Base-by-base conservation (phyloP, 1,139 yeast genomes). In the Casaregolazyma suthepensis region DNA sequence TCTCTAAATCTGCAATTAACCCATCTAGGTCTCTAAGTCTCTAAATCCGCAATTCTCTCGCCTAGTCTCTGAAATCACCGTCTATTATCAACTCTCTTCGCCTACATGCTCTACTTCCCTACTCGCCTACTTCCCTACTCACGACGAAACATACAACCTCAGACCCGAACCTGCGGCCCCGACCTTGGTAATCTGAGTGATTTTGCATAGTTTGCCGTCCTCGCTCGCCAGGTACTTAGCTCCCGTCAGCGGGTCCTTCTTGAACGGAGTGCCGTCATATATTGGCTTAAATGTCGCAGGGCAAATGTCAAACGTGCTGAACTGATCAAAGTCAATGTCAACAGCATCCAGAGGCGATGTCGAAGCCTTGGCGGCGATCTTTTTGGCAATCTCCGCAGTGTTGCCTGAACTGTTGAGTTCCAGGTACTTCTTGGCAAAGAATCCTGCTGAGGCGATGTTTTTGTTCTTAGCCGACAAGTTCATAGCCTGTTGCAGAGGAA, bases 121-220 rank as follows among this genome's bases (percentile, higher is more conserved):
- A 7, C 26, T 18, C 44, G 23, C 9, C 23, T 6, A 42, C 44
- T 15, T 12, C 15, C 43, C 43, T 38, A 6, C 19, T 20, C 15
- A 19, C 23, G 15, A n/a, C 22, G 44, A 52, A 12, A 42, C 54
- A 52, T 38, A 49, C 22, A 58, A 53, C 22, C 94, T 82, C 65
- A 91, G 79, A 20, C 99, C 99, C 29, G 96, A 86, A n/a, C 96
- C 95, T 26, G 94, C 87, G n/a, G 90, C 89, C 23, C 99, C 99
- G 59, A 94, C 82, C 52, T 79, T 75, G 6, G 97, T 86, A 59
- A 94, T 76, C 47, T 77, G 72, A 5, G 97, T 87, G 58, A 94
- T 83, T 53, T 73, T 75, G 72, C 96, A 93, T 45, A 89, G 65
- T 61, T 80, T 79, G 50, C 96, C 98, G 75, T 86, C 83, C 66